Evolutionary conservation across 2,329 filamentous ascomycete genomes (phyloP), one percentile per base, ranked within the genome.

Genomic region (Alternaria solani): DNA sequence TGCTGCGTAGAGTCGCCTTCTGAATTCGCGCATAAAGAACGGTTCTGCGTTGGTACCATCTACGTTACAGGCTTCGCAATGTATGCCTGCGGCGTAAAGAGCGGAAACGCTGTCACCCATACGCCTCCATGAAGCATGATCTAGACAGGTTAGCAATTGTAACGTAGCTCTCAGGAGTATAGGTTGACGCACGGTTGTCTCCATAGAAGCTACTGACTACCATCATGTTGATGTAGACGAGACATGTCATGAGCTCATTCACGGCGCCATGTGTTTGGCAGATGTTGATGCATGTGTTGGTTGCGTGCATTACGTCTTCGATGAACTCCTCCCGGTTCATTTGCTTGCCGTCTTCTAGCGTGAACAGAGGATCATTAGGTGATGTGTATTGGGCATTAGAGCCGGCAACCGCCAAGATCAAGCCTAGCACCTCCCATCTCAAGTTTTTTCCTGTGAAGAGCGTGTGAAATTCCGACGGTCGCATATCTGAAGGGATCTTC

Each of bases 201-300:
- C 75, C 75, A 30, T 77, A 77, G 44, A 67, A 75, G 51, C 72
- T 75, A 52, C 74, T 75, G 12, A 69, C 68, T 5, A 76, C 64
- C 34, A 75, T 61, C 66, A 74, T 67, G 48, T 75, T 74, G 36
- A 54, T 59, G 51, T 75, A 76, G 1, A 77, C 55, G 7, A 76
- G 63, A 67, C 73, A 77, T 2, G 76, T 68, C 73, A 77, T 76
- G 51, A 78, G 62, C 46, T 78, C 75, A 39, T 77, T 78, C 5
- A 77, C 74, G 20, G 73, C 72, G 11, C 74, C 75, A 46, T 78
- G 74, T 30, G 71, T 68, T 47, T 77, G 73, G 42, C 74, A 77
- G 7, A 77, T 65, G 47, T 66, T 73, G 56, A 78, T 77, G 51
- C 75, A 78, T 28, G 74, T 70, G 28, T 78, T 76, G 23, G 67